These are phyloP conservation scores for Lipomyces mesembrius DNA, from an alignment of 805 yeast genomes.

Conservation along the genomic window DNA sequence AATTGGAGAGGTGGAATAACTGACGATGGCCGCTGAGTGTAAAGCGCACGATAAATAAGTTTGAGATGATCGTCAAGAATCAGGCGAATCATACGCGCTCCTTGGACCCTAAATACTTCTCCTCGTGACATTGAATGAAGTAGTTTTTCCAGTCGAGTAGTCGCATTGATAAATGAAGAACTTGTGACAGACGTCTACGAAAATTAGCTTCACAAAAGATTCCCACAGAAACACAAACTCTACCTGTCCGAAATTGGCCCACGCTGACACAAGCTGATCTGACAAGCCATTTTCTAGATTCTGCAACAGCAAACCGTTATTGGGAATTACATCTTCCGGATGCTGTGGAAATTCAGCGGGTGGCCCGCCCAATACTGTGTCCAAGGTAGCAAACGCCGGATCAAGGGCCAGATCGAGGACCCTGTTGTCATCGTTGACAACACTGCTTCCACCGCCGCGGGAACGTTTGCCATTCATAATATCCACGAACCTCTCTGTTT, in stretches of 20 bases:
- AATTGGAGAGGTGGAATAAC: constrained; percentile 68
- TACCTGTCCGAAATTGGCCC: constrained; percentile 27
- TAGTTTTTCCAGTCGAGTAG: constrained; percentile 9
- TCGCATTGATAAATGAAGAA: constrained; percentile 15
- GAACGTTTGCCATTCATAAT: not conserved
- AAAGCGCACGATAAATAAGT: constrained; percentile 69
- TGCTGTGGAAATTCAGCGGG: not conserved
- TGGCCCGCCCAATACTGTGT: constrained; percentile 1
- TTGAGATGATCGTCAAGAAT: constrained; percentile 63
- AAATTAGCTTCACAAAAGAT: not conserved
- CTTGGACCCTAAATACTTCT: constrained; percentile 3
- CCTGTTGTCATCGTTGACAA: not conserved
- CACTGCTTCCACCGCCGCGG: not conserved
- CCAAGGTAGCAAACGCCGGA: constrained; percentile 23
- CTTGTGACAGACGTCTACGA: constrained; percentile 20
- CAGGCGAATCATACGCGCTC: constrained; percentile 51
- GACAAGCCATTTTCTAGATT: constrained; percentile 27
- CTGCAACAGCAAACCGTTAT: constrained; percentile 1
- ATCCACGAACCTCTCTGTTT: not conserved
- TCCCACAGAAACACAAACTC: not conserved
- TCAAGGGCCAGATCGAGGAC: constrained; percentile 17
- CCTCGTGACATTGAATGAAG: not conserved
- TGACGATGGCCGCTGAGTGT: constrained; percentile 58
- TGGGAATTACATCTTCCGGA: not conserved
- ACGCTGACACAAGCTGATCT: constrained; percentile 22